phyloP scores from a whole-genome alignment of 2,329 filamentous ascomycete species.

The Calonectria henricotiae region DNA sequence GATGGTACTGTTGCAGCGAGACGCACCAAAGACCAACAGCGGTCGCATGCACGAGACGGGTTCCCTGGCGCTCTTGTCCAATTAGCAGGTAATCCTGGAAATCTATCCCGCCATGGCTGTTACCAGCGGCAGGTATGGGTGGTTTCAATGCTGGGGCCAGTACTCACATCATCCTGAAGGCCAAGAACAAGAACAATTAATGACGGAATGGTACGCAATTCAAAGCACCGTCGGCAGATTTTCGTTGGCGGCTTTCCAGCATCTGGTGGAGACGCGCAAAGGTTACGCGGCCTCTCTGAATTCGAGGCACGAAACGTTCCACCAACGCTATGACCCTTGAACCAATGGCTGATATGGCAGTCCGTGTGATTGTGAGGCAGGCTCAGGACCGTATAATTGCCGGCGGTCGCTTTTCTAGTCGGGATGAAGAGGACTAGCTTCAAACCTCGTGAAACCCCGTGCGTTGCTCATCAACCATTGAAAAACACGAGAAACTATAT shows the following conservation, averaged over 20 bases:
- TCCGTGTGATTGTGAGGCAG: not conserved
- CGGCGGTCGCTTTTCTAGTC: not conserved
- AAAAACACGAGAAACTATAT: no score
- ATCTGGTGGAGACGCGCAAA: not conserved
- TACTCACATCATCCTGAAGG: conserved; percentile 7
- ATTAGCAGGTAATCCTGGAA: not conserved
- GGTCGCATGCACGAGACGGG: conserved; percentile 8
- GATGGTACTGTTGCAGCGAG: not conserved
- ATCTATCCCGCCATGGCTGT: no score
- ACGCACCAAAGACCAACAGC: conserved; percentile 19
- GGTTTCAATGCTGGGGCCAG: not conserved
- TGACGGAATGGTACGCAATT: not conserved
- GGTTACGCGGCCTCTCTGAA: conserved; percentile 11
- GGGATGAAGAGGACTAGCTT: no score
- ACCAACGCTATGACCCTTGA: not conserved
- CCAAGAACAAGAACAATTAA: not conserved
- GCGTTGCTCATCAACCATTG: no score
- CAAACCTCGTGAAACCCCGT: no score
- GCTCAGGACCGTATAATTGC: not conserved
- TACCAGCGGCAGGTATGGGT: not conserved
- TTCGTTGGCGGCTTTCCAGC: not conserved
- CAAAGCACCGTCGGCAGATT: conserved; percentile 17
- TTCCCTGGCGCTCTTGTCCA: not conserved
- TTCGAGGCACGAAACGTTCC: not conserved
- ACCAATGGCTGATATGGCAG: not conserved